phyloP scores from a whole-genome alignment of 495 filamentous ascomycete species.

The Xeromyces bisporus region DNA sequence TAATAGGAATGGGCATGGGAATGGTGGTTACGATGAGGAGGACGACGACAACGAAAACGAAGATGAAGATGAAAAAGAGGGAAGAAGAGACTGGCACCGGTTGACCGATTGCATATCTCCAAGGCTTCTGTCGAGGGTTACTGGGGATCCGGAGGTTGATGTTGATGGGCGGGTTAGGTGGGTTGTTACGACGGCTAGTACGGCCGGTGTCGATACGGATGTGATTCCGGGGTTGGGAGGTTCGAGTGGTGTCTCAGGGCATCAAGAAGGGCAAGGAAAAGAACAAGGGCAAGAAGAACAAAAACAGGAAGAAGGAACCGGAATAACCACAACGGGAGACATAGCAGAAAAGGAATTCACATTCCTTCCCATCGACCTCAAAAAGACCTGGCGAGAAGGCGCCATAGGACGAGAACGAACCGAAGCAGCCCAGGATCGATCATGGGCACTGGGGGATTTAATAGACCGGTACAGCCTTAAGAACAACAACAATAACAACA shows the following conservation, averaged over 20 bases:
- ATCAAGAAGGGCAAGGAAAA: slow-evolving; percentile 3
- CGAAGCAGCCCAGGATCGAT: slow-evolving; percentile 51
- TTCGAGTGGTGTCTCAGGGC: too few species aligned
- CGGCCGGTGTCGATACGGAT: slow-evolving; percentile 28
- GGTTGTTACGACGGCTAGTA: slow-evolving; percentile 31
- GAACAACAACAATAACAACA: slow-evolving; percentile 3
- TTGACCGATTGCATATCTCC: slow-evolving; percentile 27
- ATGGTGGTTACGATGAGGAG: not conserved
- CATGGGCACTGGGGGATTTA: slow-evolving; percentile 47
- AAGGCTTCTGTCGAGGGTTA: slow-evolving; percentile 21
- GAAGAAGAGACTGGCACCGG: slow-evolving; percentile 21
- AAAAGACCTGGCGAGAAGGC: slow-evolving; percentile 49
- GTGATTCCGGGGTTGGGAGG: slow-evolving; percentile 31
- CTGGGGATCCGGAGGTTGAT: slow-evolving; percentile 19
- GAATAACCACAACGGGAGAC: too few species aligned
- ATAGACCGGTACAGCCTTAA: slow-evolving; percentile 18
- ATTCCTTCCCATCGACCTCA: slow-evolving; percentile 33
- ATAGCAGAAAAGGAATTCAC: slow-evolving; percentile 28
- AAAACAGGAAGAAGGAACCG: too few species aligned
- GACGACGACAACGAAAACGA: not conserved
- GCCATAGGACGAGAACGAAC: slow-evolving; percentile 57
- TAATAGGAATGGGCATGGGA: not conserved
- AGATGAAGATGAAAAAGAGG: slow-evolving; percentile 6
- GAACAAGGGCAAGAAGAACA: slow-evolving; percentile 5
- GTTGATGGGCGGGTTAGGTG: slow-evolving; percentile 24